phyloP scores from a whole-genome alignment of 192 early-diverging fungal species.

The Backusella parvicylindrica region DNA sequence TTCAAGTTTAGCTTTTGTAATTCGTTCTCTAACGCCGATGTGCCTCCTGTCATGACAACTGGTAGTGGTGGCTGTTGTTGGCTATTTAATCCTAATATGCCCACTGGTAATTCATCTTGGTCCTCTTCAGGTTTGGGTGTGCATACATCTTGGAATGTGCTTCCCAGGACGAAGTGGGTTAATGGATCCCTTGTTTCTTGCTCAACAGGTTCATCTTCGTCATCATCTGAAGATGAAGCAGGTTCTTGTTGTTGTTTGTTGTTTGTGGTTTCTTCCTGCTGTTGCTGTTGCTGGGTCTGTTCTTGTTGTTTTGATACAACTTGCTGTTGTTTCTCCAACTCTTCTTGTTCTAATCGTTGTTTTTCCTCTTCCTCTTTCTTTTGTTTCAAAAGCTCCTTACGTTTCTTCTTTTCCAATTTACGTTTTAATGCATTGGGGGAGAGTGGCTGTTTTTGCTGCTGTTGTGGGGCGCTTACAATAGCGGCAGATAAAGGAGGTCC shows the following conservation, averaged over 20 bases:
- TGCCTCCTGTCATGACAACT: background rate
- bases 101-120: conserved; percentile 15
- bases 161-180: conserved; percentile 20
- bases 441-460: conserved; percentile 14
- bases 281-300: background rate
- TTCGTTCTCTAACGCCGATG: background rate
- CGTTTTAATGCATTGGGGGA: conserved; percentile 12
- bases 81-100: conserved; percentile 14
- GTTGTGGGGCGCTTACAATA: conserved; percentile 21
- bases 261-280: background rate
- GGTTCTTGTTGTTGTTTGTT: no score
- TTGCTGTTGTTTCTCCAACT: background rate
- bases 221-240: background rate
- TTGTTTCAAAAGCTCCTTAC: conserved; percentile 17
- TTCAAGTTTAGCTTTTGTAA: background rate
- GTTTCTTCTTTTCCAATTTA: conserved; percentile 26
- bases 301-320: background rate
- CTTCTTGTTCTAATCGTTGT: background rate
- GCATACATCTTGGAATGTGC: conserved; percentile 19
- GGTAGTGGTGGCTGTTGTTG: background rate
- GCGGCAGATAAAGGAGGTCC: conserved; percentile 32
- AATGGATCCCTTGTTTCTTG: conserved; percentile 14
- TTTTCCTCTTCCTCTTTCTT: background rate
- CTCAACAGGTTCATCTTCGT: background rate
- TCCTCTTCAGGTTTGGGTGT: background rate